Evolutionary conservation across 345 rosid species (phyloP), one percentile per base, ranked within the genome.

Genomic region (Eucalyptus curtisii): DNA sequence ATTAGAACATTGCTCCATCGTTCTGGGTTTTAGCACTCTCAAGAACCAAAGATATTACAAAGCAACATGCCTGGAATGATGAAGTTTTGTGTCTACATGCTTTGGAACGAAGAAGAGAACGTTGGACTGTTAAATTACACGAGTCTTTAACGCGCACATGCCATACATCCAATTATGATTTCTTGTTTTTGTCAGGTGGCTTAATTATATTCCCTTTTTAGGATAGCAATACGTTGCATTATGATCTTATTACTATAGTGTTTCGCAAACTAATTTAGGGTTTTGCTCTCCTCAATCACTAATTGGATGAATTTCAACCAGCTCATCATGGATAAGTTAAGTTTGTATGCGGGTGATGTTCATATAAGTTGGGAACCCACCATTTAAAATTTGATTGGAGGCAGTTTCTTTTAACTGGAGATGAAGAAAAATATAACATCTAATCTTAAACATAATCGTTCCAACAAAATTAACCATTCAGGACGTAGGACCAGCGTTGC

Each of bases 1-100:
- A 30, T 49, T 66, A 82, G 82, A 82, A 88, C 87, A 55, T 55
- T 20, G 55, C 68, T 85, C 87, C 87, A 57, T 82, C 22, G 30
- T 37, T 53, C 44, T 61, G 87, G 81, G 4, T 37, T 71, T 71
- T 33, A 71, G 53, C 85, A 59, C 80, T 84, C 33, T 4, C 7
- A 2, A 84, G 81, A 80, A 82, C 86, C 86, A 87, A 24, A 87
- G 17, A 87, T 10, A 44, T 64, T 25, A 33, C 40, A 79, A 37
- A 53, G 49, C 30, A 88, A 37, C 61, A 86, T 31, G 87, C 61
- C 52, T 86, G 61, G 37, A 86, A 86, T 86, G 53, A 86, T 50
- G 47, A 22, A n/a, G 87, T 31, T 86, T 49, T 86, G 42, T 71
- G 82, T 1, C 82, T 19, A 71, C 82, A 37, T 71, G 82, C 45